A percentile compares a stretch with the other conserved stretches of the same genome.
Evolutionary conservation across 2,329 filamentous ascomycete species (phyloP).

Genomic region (Phyllosticta citribraziliensis): DNA sequence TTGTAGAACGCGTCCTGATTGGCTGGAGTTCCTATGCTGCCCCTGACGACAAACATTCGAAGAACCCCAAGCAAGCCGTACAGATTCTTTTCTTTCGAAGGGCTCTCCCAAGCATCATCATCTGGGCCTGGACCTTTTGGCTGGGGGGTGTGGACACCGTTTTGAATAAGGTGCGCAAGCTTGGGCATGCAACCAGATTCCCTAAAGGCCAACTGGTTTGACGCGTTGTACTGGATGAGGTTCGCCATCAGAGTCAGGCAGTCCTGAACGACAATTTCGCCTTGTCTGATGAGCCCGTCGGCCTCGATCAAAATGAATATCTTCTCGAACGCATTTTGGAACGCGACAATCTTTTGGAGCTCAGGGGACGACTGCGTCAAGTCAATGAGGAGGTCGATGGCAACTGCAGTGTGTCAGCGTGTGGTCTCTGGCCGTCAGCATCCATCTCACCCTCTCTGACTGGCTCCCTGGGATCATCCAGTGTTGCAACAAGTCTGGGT

Average conservation of each 20-base stretch:
- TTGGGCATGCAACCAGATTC: constrained; percentile 76
- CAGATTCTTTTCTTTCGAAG: constrained; percentile 77
- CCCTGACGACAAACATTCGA: constrained; percentile 71
- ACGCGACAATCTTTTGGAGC: constrained; percentile 89
- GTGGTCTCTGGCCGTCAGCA: constrained; percentile 8
- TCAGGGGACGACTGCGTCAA: constrained; percentile 80
- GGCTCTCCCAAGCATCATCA: constrained; percentile 63
- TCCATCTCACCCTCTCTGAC: constrained; percentile 59
- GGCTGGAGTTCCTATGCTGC: constrained; percentile 67
- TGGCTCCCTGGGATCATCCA: constrained; percentile 80
- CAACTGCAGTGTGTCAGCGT: constrained; percentile 42
- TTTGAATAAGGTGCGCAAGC: constrained; percentile 58
- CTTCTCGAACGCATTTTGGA: constrained; percentile 85
- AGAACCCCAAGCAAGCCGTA: constrained; percentile 84
- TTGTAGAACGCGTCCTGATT: constrained; percentile 86
- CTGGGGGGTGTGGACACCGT: constrained; percentile 37
- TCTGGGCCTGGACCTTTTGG: constrained; percentile 47
- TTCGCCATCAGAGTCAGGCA: constrained; percentile 87
- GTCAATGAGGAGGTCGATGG: constrained; percentile 74
- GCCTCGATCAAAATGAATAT: constrained; percentile 71
- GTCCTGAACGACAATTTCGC: constrained; percentile 82
- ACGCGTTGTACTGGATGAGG: constrained; percentile 72
- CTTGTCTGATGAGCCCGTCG: constrained; percentile 74
- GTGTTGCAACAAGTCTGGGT: constrained; percentile 68
- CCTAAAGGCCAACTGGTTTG: constrained; percentile 88